Conservation (phyloP, 208 protist genomes). For the Herpetomonas tarakana region DNA sequence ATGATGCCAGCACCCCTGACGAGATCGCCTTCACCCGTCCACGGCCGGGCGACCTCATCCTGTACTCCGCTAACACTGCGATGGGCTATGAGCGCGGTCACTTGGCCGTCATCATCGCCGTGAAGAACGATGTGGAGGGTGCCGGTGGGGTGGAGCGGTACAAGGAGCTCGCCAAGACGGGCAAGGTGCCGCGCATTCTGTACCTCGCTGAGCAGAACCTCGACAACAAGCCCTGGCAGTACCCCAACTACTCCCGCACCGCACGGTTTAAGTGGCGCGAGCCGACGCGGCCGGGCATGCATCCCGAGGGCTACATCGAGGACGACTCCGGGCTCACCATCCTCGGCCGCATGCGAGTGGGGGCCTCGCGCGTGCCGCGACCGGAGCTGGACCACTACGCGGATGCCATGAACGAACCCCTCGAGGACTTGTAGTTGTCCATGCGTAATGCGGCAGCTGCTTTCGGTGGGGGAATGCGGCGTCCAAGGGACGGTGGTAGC, state of each 20-base stretch:
- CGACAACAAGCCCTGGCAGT: constrained; percentile 41
- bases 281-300: constrained; percentile 9
- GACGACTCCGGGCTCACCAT: constrained; percentile 27
- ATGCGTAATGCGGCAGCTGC: no score
- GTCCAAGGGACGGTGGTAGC: no score
- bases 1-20: constrained; percentile 23
- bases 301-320: constrained; percentile 29
- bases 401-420: constrained; percentile 7
- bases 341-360: constrained; percentile 32
- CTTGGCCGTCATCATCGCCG: constrained; percentile 51
- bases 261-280: constrained; percentile 43
- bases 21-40: constrained; percentile 43
- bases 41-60: constrained; percentile 34
- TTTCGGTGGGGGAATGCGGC: no score
- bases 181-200: constrained; percentile 44
- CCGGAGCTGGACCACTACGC: constrained; percentile 15
- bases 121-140: constrained; percentile 46
- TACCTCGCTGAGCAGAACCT: constrained; percentile 77
- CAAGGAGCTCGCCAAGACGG: constrained; percentile 22
- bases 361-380: constrained; percentile 22
- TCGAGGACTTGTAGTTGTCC: no score
- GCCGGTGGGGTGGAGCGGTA: constrained; percentile 34
- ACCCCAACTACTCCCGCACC: constrained; percentile 55
- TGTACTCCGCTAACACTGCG: constrained; percentile 19
- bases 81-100: constrained; percentile 24